Conservation (phyloP, 176 grass and related monocot species). For the Cocos nucifera region DNA sequence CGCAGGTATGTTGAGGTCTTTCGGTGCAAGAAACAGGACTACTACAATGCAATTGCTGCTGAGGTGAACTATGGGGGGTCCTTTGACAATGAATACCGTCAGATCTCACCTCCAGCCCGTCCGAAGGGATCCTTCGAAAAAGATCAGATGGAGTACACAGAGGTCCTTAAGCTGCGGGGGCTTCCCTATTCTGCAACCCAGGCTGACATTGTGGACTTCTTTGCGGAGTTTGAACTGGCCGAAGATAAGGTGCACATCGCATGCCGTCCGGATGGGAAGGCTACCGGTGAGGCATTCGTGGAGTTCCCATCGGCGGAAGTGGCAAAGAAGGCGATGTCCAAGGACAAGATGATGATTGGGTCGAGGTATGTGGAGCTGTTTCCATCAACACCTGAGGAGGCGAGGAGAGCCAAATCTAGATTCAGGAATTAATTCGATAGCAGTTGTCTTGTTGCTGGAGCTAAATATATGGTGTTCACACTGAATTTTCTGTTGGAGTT, state of each 20-base stretch:
- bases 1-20: constrained; percentile 89
- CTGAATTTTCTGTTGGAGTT: no score
- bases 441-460: no score
- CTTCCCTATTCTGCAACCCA: constrained; percentile 35
- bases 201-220: constrained; percentile 32
- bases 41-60: constrained; percentile 63
- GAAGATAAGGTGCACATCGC: constrained; percentile 25
- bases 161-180: constrained; percentile 27
- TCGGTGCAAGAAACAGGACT: constrained; percentile 85
- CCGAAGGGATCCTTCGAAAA: constrained; percentile 11
- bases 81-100: constrained; percentile 16
- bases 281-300: constrained; percentile 35
- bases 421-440: no score
- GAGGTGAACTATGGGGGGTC: constrained; percentile 29
- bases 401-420: no score
- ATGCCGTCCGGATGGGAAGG: constrained; percentile 25
- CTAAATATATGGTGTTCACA: no score
- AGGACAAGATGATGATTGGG: constrained; percentile 42
- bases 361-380: constrained; percentile 38
- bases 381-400: constrained; percentile 14
- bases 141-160: constrained; percentile 17
- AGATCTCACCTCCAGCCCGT: constrained; percentile 4
- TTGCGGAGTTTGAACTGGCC: constrained; percentile 19
- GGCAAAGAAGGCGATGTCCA: constrained; percentile 31
- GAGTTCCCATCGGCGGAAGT: constrained; percentile 25